Evolutionary conservation across 345 rosid species (phyloP), one percentile per base, ranked within the genome.

Genomic region (Microcos paniculata): DNA sequence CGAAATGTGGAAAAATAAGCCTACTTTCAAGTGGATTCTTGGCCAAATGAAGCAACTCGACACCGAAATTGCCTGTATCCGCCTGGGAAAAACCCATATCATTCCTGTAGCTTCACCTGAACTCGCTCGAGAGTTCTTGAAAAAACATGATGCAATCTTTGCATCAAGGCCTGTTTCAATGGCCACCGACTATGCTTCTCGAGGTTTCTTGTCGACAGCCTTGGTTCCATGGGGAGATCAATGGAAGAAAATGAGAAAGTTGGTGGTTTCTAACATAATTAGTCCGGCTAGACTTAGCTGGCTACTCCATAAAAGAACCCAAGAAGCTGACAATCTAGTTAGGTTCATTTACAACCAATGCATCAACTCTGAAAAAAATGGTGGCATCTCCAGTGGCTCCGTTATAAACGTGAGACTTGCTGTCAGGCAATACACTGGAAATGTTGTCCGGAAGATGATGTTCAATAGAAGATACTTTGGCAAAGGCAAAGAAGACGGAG

Each of bases 251-350:
- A 81, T 81, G 81, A 81, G 84, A 76, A 77, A 71, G 75, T 72
- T 81, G 31, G 66, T 81, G 46, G 77, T 73, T 76, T 73, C 76
- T 5, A 78, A 81, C 65, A 4, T 86, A 0, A 15, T 82, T n/a
- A 81, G 77, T 31, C 73, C 71, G 2, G 73, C 72, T 21, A 82
- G 69, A 38, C 81, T 77, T 26, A 59, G 63, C 49, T 81, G 82
- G 88, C 62, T 85, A 21, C 79, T 58, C n/a, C 49, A 74, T n/a
- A 74, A 83, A 3, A 80, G 92, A 82, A 70, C 77, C 53, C 76
- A 80, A 16, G 89, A 88, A 80, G 88, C 88, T 1, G 85, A 86
- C 57, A 84, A 86, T 62, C 87, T 88, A 13, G 38, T 85, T 8
- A 78, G 71, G 58, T 80, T 83, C 59, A 69, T 87, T 33, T 68